These are phyloP conservation scores for Urochloa ruziziensis DNA, from an alignment of 176 grass and related monocot species.

Conservation along the genomic window DNA sequence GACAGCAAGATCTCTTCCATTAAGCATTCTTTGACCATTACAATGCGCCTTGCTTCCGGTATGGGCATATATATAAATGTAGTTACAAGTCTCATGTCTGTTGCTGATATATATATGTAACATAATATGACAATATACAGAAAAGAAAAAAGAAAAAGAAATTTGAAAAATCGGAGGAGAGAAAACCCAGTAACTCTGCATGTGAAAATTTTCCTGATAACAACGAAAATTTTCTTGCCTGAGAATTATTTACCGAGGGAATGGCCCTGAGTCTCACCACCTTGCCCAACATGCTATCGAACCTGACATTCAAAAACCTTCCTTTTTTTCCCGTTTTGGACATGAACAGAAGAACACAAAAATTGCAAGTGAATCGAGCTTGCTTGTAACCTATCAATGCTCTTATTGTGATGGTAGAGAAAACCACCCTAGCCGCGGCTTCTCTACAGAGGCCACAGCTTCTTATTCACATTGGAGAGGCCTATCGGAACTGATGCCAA, in stretches of 20 bases:
- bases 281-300: constrained; percentile 16
- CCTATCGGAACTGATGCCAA: constrained; percentile 45
- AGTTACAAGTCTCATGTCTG: constrained; percentile 41
- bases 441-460: constrained; percentile 52
- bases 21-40: constrained; percentile 29
- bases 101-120: constrained; percentile 43
- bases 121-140: constrained; percentile 56
- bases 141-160: constrained; percentile 25
- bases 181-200: constrained; percentile 45
- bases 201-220: constrained; percentile 28
- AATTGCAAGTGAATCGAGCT: constrained; percentile 67
- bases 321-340: constrained; percentile 37
- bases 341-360: constrained; percentile 52
- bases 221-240: constrained; percentile 34
- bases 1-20: constrained; percentile 31
- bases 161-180: constrained; percentile 23
- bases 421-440: constrained; percentile 45
- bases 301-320: constrained; percentile 52
- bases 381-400: constrained; percentile 64
- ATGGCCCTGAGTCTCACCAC: constrained; percentile 31
- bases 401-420: constrained; percentile 63
- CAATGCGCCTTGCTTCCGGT: constrained; percentile 46
- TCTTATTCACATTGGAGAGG: constrained; percentile 57
- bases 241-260: constrained; percentile 52
- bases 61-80: constrained; percentile 41